Base-by-base conservation (phyloP, 768 basidiomycete genomes). In the Piloderma croceum region DNA sequence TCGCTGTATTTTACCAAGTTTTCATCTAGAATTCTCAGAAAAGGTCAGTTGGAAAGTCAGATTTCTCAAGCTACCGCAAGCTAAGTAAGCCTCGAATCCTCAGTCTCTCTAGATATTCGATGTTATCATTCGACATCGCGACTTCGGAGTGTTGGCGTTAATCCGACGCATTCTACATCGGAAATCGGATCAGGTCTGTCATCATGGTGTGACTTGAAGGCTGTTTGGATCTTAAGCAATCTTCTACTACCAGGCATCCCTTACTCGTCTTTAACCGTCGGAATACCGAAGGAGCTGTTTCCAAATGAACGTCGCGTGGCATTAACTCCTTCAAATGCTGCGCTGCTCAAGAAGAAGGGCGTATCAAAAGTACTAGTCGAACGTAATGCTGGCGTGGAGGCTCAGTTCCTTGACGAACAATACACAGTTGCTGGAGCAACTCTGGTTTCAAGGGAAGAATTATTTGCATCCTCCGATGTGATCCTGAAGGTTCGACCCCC, bases 401-500 rank as follows among this genome's bases (percentile, higher is more conserved):
- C 90, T 5, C 82, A 89, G 56, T 92, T 91, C 61, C 63, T 81
- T 46, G 85, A 92, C 52, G 83, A 81, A 55, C 81, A 85, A 33
- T 92, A 90, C 53, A 65, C 64, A 44, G 76, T 77, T 25, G 90
- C 86, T 20, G 90, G 90, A 6, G 90, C 88, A 25, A 80, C 76
- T 6, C 59, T 92, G 44, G 83, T 80, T n/a, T 76, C 82, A 35
- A 70, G 69, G 43, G 79, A 83, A 41, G 79, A 86, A 46, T 61
- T 90, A n/a, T 83, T 78, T 57, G 65, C 62, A 35, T 65, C 66
- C 32, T 68, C 83, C 2, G 88, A 92, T 56, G 86, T 92, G 53
- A 67, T 90, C 56, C 68, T 92, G 46, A 92, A 92, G 75, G 89
- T 92, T 44, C 74, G 87, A 47, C 79, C 89, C 31, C 90, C 90